These are phyloP conservation scores for Colletotrichum ledebouriae DNA, from an alignment of 2,329 filamentous ascomycete species.

Conservation along the genomic window DNA sequence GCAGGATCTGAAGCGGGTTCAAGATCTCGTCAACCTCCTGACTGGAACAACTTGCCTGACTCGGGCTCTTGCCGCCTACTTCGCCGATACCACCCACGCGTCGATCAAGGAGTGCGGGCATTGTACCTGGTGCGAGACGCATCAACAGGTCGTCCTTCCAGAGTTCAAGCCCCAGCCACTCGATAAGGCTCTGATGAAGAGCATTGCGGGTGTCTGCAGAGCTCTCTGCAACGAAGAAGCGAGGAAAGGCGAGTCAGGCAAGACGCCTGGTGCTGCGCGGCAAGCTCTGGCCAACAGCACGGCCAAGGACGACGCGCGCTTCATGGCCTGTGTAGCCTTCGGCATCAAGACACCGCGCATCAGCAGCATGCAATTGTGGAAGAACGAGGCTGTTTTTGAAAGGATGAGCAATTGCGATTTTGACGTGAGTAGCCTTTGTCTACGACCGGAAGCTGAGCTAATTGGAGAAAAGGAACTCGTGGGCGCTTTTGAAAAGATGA, in stretches of 20 bases:
- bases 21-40: constrained; percentile 66
- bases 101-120: constrained; percentile 64
- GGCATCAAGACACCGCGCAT: constrained; percentile 72
- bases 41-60: constrained; percentile 67
- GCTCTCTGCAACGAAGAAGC: constrained; percentile 16
- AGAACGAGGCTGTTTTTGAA: constrained; percentile 43
- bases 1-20: constrained; percentile 65
- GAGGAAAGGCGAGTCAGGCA: not conserved
- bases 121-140: constrained; percentile 64
- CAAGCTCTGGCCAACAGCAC: constrained; percentile 41
- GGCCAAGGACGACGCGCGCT: constrained; percentile 69
- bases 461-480: constrained; percentile 21
- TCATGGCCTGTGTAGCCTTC: constrained; percentile 71
- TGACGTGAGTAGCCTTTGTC: constrained; percentile 8
- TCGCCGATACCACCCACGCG: constrained; percentile 65
- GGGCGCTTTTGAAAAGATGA: constrained; percentile 22
- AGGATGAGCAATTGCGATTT: constrained; percentile 34
- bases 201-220: constrained; percentile 57
- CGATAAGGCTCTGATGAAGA: constrained; percentile 55
- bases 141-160: constrained; percentile 54
- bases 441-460: not conserved
- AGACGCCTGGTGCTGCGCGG: not conserved
- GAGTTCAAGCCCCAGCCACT: constrained; percentile 54
- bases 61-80: constrained; percentile 65
- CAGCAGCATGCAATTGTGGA: constrained; percentile 61